A percentile compares a stretch with the other conserved stretches of the same genome.
Evolutionary conservation across 2,329 filamentous ascomycete genomes (phyloP).

Genomic region (Fusarium longipes): DNA sequence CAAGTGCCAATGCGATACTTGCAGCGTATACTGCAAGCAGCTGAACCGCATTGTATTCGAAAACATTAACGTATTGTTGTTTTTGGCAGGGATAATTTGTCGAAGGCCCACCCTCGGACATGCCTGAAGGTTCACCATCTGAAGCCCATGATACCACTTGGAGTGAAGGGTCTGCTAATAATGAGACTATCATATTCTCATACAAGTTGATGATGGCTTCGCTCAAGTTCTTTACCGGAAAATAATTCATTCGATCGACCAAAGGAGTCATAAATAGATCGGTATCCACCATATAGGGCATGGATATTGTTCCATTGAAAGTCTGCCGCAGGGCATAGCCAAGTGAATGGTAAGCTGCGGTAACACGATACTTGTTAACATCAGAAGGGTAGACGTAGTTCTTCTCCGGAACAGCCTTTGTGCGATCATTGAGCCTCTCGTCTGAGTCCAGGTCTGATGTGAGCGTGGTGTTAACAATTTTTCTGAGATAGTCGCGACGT

Average conservation of each 20-base stretch:
- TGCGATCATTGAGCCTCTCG: slow-evolving; percentile 15
- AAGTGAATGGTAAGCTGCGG: slow-evolving; percentile 2
- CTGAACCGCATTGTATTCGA: background rate
- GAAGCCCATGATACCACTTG: background rate
- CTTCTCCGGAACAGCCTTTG: background rate
- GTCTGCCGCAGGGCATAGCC: accelerated
- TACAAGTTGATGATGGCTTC: background rate
- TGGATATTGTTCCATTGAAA: accelerated
- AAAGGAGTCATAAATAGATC: slow-evolving; percentile 10
- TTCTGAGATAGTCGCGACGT: accelerated
- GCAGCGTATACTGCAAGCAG: background rate
- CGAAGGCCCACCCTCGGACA: accelerated
- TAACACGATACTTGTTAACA: accelerated
- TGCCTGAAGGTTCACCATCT: accelerated
- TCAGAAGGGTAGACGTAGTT: background rate
- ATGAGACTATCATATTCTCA: slow-evolving; percentile 2
- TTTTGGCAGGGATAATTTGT: background rate
- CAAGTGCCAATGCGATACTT: background rate
- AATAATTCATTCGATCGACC: background rate
- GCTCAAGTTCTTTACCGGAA: background rate
- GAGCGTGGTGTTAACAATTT: background rate
- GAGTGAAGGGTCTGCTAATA: background rate
- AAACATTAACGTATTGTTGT: background rate
- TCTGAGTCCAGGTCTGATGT: background rate
- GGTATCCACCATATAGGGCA: background rate